These are phyloP conservation scores for Agroathelia rolfsii DNA, from an alignment of 1,284 basidiomycete genomes.

Conservation along the genomic window DNA sequence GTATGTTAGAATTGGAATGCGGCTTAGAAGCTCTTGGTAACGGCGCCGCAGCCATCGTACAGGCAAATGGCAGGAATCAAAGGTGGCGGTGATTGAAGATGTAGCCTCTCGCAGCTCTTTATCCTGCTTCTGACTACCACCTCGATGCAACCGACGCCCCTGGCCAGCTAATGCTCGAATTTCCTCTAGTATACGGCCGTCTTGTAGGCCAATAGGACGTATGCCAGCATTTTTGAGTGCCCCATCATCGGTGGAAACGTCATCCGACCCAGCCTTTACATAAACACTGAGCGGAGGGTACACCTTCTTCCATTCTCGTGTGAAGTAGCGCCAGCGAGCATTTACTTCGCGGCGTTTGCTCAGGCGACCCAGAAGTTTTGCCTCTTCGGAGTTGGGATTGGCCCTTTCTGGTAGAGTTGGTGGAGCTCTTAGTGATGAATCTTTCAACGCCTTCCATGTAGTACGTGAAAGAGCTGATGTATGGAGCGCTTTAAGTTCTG, in stretches of 20 bases:
- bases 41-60: slow-evolving; percentile 57
- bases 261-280: slow-evolving; percentile 12
- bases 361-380: slow-evolving; percentile 48
- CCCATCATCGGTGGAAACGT: slow-evolving; percentile 7
- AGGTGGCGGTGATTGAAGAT: slow-evolving; percentile 7
- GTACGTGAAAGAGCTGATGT: slow-evolving; percentile 39
- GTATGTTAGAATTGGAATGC: slow-evolving; percentile 45
- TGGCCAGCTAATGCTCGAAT: slow-evolving; percentile 35
- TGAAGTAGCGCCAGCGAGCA: slow-evolving; percentile 59
- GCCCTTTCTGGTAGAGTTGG: slow-evolving; percentile 47
- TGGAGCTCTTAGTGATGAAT: slow-evolving; percentile 34
- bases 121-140: slow-evolving; percentile 7
- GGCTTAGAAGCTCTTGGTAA: slow-evolving; percentile 49
- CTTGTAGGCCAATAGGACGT: slow-evolving; percentile 35
- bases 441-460: slow-evolving; percentile 31
- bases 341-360: slow-evolving; percentile 67
- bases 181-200: slow-evolving; percentile 32
- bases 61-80: slow-evolving; percentile 25
- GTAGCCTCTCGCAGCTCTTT: slow-evolving; percentile 11
- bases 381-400: slow-evolving; percentile 48
- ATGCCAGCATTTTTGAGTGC: slow-evolving; percentile 18
- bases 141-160: slow-evolving; percentile 7
- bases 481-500: slow-evolving; percentile 50
- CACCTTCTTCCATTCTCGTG: slow-evolving; percentile 41
- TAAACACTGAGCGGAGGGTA: slow-evolving; percentile 48